phyloP scores from a whole-genome alignment of 2,329 filamentous ascomycete genomes.

The Pseudocercospora ulei region DNA sequence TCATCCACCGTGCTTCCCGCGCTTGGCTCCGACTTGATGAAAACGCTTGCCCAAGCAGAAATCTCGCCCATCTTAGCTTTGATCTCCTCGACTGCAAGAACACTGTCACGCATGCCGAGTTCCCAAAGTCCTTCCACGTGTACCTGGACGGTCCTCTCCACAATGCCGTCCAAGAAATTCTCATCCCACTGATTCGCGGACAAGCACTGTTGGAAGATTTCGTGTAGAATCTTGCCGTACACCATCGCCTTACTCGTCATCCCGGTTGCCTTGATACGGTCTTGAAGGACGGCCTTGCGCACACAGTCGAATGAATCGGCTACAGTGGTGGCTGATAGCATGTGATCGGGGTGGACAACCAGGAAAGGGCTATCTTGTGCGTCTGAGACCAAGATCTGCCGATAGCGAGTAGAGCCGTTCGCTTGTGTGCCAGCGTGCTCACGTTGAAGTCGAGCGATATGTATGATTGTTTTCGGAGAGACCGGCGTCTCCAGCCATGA shows the following conservation, averaged over 20 bases:
- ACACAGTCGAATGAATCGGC: constrained; percentile 93
- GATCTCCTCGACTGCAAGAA: constrained; percentile 67
- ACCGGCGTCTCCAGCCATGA: constrained; percentile 80
- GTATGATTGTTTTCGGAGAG: constrained; percentile 64
- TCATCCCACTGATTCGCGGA: constrained; percentile 72
- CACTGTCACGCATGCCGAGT: constrained; percentile 60
- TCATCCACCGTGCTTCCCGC: constrained; percentile 68
- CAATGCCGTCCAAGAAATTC: constrained; percentile 54
- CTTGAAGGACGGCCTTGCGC: constrained; percentile 83
- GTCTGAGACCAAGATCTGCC: constrained; percentile 67
- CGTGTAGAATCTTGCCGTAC: constrained; percentile 88
- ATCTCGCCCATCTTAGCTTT: constrained; percentile 74
- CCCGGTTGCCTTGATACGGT: constrained; percentile 83
- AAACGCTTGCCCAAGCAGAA: constrained; percentile 71
- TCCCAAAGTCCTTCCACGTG: constrained; percentile 85
- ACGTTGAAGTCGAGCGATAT: constrained; percentile 52
- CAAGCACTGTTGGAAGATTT: constrained; percentile 86
- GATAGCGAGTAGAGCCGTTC: constrained; percentile 35
- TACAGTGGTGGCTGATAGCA: constrained; percentile 88
- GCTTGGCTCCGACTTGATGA: constrained; percentile 62
- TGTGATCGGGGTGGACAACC: constrained; percentile 86
- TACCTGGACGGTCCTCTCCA: constrained; percentile 59
- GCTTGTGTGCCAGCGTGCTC: constrained; percentile 14
- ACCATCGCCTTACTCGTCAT: constrained; percentile 71
- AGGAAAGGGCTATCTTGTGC: constrained; percentile 59